phyloP scores from a whole-genome alignment of 2,329 filamentous ascomycete species.

The Aureobasidium zeae region DNA sequence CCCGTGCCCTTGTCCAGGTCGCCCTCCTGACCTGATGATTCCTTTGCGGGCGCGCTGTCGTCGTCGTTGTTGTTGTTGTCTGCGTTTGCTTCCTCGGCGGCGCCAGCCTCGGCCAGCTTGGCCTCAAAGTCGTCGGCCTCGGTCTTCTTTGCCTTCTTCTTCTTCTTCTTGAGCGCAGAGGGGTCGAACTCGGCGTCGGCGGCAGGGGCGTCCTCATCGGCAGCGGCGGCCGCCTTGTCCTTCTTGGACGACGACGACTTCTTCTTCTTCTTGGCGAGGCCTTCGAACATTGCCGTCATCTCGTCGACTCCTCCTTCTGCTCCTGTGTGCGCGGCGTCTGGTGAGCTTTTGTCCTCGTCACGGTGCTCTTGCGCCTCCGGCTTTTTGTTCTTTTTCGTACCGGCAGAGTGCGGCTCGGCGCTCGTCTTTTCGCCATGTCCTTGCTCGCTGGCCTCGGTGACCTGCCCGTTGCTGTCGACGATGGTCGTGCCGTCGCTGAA shows the following conservation, averaged over 20 bases:
- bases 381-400: constrained; percentile 15
- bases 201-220: constrained; percentile 37
- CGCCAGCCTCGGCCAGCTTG: constrained; percentile 53
- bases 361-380: constrained; percentile 13
- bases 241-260: constrained; percentile 51
- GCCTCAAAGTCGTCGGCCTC: constrained; percentile 57
- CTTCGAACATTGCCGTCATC: constrained; percentile 48
- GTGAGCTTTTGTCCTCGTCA: constrained; percentile 26
- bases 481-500: constrained; percentile 83
- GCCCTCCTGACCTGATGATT: constrained; percentile 46
- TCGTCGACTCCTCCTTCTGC: constrained; percentile 41
- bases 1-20: constrained; percentile 83
- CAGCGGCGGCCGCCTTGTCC: constrained; percentile 26
- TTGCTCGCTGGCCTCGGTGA: constrained; percentile 64
- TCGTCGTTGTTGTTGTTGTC: constrained; percentile 41
- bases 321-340: constrained; percentile 25
- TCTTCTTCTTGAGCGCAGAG: constrained; percentile 74
- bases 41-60: constrained; percentile 19
- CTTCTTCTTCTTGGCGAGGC: constrained; percentile 66
- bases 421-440: constrained; percentile 66
- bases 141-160: constrained; percentile 58
- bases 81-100: constrained; percentile 42
- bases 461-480: constrained; percentile 80
- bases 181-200: constrained; percentile 56
- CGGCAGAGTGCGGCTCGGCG: constrained; percentile 62